phyloP scores from a whole-genome alignment of 805 yeast species.

The Schwanniomyces vanrijiae region DNA sequence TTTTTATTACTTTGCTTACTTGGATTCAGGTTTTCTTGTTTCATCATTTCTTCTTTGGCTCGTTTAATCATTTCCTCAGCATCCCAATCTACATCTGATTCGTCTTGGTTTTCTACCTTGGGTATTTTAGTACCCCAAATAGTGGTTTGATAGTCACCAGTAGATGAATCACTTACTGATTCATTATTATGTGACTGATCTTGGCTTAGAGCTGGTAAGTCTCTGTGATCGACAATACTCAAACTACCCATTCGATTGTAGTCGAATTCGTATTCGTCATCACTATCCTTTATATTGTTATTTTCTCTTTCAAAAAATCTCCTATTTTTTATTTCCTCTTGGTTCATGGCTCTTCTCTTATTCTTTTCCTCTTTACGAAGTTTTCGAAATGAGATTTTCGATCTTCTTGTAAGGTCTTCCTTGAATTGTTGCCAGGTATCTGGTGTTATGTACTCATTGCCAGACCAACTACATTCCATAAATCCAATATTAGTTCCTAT shows the following conservation, averaged over 20 bases:
- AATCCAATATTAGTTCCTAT: constrained; percentile 81
- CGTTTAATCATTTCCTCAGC: constrained; percentile 51
- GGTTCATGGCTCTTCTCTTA: constrained; percentile 53
- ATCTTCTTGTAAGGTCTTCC: constrained; percentile 57
- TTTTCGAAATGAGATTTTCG: constrained; percentile 49
- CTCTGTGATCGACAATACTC: constrained; percentile 38
- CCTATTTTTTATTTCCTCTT: constrained; percentile 56
- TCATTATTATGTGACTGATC: constrained; percentile 1
- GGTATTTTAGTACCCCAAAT: constrained; percentile 77
- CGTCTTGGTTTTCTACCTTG: constrained; percentile 29
- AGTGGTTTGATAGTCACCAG: constrained; percentile 45
- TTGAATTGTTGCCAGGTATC: constrained; percentile 47
- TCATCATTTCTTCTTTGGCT: constrained; percentile 48
- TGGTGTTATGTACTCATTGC: constrained; percentile 28
- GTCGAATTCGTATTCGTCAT: constrained; percentile 13
- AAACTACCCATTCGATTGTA: constrained; percentile 29
- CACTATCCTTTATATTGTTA: constrained; percentile 27
- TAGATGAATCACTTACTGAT: constrained; percentile 9
- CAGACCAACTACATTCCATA: constrained; percentile 80
- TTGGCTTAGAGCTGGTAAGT: constrained; percentile 30
- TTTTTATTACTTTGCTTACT: constrained; percentile 32
- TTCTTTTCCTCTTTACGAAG: constrained; percentile 61
- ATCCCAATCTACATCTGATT: constrained; percentile 46
- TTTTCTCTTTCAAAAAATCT: constrained; percentile 64
- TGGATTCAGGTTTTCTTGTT: constrained; percentile 16